Conservation (phyloP, 116 monocot genomes). For the Phalaenopsis hybrid region DNA sequence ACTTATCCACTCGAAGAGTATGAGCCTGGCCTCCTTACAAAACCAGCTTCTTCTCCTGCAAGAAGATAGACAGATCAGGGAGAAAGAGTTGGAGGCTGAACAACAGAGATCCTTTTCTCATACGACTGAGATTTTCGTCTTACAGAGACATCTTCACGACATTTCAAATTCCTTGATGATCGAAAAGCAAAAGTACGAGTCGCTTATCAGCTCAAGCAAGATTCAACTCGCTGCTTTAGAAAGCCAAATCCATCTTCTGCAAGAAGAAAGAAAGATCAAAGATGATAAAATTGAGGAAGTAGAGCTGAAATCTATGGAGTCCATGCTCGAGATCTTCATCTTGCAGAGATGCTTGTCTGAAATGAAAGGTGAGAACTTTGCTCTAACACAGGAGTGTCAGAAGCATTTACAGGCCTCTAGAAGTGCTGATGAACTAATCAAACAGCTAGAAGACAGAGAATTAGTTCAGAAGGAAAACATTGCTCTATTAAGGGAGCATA, state of each 20-base stretch:
- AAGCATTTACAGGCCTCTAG: conserved; percentile 28
- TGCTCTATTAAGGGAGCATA: conserved; percentile 20
- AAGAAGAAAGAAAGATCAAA: conserved; percentile 22
- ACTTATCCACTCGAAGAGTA: conserved; percentile 21
- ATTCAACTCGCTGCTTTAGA: conserved; percentile 30
- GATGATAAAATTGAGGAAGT: conserved; percentile 41
- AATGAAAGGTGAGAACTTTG: conserved; percentile 34
- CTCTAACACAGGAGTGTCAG: conserved; percentile 24
- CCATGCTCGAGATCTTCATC: conserved; percentile 43
- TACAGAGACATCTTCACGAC: conserved; percentile 49
- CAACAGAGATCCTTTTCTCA: conserved; percentile 30
- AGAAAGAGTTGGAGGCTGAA: conserved; percentile 42
- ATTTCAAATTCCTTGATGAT: conserved; percentile 33
- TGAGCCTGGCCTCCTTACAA: conserved; percentile 23
- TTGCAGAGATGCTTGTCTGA: conserved; percentile 52
- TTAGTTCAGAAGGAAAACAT: conserved; percentile 27
- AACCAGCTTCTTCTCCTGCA: conserved; percentile 29
- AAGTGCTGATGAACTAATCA: conserved; percentile 24
- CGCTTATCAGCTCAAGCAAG: conserved; percentile 23
- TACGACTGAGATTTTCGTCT: conserved; percentile 41
- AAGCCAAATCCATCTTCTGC: conserved; percentile 28
- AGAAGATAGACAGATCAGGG: conserved; percentile 16
- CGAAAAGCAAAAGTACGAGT: conserved; percentile 45
- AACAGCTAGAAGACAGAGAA: conserved; percentile 32
- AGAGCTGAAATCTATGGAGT: conserved; percentile 32